phyloP scores from a whole-genome alignment of 176 grass and related monocot genomes.

The Ampelocalamus luodianensis region DNA sequence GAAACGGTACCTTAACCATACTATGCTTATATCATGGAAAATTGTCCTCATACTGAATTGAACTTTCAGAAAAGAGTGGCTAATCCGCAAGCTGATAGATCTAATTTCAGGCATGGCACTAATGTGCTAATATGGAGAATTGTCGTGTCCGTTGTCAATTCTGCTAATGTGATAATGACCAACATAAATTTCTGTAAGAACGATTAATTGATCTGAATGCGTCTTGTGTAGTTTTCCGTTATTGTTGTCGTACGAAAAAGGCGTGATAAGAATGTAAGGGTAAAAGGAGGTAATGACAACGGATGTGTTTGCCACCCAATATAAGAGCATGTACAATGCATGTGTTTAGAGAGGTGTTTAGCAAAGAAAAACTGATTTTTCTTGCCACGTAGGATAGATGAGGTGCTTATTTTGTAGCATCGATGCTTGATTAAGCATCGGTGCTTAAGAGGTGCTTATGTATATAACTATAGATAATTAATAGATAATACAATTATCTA shows the following conservation, averaged over 20 bases:
- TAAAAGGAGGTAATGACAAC: not conserved
- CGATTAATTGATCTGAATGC: not conserved
- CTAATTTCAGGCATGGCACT: not conserved
- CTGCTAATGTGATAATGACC: not conserved
- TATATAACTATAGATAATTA: too few species aligned
- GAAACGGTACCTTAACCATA: not conserved
- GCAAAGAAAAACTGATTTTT: too few species aligned
- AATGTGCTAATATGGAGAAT: not conserved
- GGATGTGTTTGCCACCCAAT: conserved; percentile 12
- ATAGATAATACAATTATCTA: too few species aligned
- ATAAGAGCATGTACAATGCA: too few species aligned
- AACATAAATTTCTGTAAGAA: not conserved
- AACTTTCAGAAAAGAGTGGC: not conserved
- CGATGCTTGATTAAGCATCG: too few species aligned
- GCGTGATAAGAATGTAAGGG: not conserved
- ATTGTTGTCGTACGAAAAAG: not conserved
- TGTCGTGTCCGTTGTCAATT: not conserved
- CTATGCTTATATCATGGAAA: not conserved
- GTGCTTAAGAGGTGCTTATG: too few species aligned
- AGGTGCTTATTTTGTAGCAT: too few species aligned
- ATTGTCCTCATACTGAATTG: not conserved
- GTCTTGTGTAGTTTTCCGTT: not conserved
- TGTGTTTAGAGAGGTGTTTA: too few species aligned
- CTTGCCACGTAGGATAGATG: too few species aligned
- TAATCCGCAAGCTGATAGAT: not conserved